Evolutionary conservation across 768 basidiomycete genomes (phyloP).

Genomic region (Termitomyces sp.): DNA sequence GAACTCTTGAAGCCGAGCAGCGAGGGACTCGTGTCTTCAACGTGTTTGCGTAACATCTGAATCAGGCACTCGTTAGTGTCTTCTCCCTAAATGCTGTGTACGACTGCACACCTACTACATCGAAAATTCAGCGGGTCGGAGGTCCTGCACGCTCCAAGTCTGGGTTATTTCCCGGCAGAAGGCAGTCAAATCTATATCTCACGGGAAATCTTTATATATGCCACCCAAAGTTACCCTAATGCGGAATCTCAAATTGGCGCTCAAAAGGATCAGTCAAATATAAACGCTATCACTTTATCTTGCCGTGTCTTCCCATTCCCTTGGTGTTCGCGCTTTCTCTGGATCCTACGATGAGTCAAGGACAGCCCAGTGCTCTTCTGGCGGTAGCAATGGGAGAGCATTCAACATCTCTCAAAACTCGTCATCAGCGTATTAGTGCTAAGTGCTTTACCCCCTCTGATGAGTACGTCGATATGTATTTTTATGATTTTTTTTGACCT

Average conservation of each 20-base stretch:
- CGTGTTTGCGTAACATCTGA: neutral
- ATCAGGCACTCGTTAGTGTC: neutral
- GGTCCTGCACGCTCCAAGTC: neutral
- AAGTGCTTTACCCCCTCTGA: constrained; percentile 8
- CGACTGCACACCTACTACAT: neutral
- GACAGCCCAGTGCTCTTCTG: neutral
- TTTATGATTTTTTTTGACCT: neutral
- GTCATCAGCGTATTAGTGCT: constrained; percentile 3
- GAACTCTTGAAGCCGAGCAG: too few relatives aligned
- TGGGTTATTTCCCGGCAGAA: neutral
- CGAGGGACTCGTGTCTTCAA: neutral
- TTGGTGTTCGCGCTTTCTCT: neutral
- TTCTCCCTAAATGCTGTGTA: neutral
- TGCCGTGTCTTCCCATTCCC: neutral
- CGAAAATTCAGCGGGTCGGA: neutral
- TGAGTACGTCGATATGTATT: neutral
- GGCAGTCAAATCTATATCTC: neutral
- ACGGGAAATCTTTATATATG: neutral
- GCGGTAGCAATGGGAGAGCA: neutral
- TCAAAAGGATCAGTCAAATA: neutral
- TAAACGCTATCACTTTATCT: neutral
- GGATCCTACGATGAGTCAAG: neutral
- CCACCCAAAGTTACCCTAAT: neutral
- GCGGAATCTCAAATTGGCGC: constrained; percentile 1
- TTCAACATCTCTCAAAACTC: neutral